Percentiles rank a stretch among this genome's conserved stretches.
Evolutionary conservation across 2,329 filamentous ascomycete genomes (phyloP).

Genomic region (Ophioceras dolichostomum): DNA sequence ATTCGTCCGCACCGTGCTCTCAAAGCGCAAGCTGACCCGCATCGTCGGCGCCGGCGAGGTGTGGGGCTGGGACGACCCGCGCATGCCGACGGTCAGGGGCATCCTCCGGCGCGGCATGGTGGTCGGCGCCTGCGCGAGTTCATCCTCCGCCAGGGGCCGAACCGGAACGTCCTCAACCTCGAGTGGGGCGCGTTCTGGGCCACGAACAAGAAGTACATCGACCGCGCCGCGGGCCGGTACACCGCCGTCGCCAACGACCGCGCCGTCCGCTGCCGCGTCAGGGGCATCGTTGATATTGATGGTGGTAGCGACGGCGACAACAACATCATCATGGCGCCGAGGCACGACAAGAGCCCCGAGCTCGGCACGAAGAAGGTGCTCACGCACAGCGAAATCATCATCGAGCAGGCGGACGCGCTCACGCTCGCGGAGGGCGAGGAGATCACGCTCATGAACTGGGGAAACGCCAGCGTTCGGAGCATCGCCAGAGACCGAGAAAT

Average conservation of each 20-base stretch:
- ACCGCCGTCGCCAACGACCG: constrained; percentile 61
- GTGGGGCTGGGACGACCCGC: constrained; percentile 76
- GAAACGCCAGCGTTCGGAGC: constrained; percentile 68
- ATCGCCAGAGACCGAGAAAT: too few relatives aligned
- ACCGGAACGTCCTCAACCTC: constrained; percentile 71
- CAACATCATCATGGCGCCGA: constrained; percentile 57
- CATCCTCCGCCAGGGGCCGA: constrained; percentile 74
- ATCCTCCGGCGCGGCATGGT: constrained; percentile 69
- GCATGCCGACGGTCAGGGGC: constrained; percentile 67
- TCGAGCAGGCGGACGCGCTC: constrained; percentile 80
- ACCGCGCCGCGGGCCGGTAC: constrained; percentile 61
- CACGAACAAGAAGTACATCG: constrained; percentile 71
- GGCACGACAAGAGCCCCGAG: constrained; percentile 79
- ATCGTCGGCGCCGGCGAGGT: constrained; percentile 65
- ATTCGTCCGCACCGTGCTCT: constrained; percentile 71
- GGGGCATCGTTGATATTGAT: constrained; percentile 58
- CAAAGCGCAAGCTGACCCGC: constrained; percentile 77
- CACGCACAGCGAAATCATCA: constrained; percentile 60
- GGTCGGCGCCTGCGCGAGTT: constrained; percentile 70
- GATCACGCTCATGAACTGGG: constrained; percentile 95
- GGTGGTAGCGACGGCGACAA: constrained; percentile 46
- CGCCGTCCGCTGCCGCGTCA: constrained; percentile 56
- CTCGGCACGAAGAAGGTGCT: constrained; percentile 78
- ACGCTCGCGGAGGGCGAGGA: constrained; percentile 77
- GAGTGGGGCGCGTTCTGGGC: constrained; percentile 69